Evolutionary conservation across 2,329 filamentous ascomycete species (phyloP), one percentile per base, ranked within the genome.

Genomic region (Rhynchosporium secalis): DNA sequence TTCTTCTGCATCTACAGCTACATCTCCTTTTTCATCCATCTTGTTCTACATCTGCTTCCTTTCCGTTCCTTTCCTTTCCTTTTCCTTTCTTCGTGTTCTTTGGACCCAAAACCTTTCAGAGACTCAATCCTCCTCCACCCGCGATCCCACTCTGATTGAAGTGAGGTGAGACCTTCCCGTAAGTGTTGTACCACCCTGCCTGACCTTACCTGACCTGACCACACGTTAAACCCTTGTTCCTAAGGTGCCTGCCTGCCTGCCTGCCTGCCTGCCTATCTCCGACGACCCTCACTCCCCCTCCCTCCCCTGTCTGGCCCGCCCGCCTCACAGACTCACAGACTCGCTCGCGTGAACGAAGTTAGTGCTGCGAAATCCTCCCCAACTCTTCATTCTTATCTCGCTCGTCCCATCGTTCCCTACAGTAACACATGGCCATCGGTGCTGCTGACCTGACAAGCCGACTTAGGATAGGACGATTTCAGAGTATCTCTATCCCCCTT

Each of bases 401-500:
- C 43, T 28, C 45, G 9, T 26, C 13, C 48, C n/a, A 29, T 38
- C 31, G 26, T 55, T 20, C 20, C 51, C n/a, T 55, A 41, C 36
- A 36, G 29, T 48, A 10, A 6, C 28, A 28, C 28, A 31, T 43
- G 51, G 38, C 20, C 10, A 15, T 20, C 1, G 56, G 49, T 54
- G 29, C 55, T 52, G 56, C 20, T 20, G 20, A 20, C 20, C 20
- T 20, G 20, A 62, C 61, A 58, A 52, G 60, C 29, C 47, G 29
- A 36, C 56, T 47, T 51, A 56, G 52, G 38, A 40, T 20, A 20
- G 20, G 20, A 20, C 20, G 20, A 20, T 20, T 20, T 20, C 52
- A 56, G 41, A 3, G 13, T 43, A 8, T 43, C 40, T 12, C 40
- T 9, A 9, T 41, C 51, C 54, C 58, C 59, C 58, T 62, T 64